Base-by-base conservation (phyloP, 2,329 filamentous ascomycete genomes). In the Colletotrichum tropicale region DNA sequence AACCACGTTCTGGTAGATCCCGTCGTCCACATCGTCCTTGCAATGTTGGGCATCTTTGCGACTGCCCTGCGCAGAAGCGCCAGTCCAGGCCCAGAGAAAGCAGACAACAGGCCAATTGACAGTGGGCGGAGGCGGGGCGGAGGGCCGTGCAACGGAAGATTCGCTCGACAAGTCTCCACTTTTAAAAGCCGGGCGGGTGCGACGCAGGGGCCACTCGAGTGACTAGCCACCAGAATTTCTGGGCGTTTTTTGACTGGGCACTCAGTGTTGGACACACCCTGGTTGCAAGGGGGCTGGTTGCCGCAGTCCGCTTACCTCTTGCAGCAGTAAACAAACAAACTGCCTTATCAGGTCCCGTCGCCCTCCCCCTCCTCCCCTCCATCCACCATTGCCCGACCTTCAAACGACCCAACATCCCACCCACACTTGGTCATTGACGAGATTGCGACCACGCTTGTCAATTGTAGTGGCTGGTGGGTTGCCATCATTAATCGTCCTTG, bases 281-380 rank as follows among this genome's bases (percentile, higher is more conserved):
- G 48, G 73, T 67, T 69, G 36, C 71, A 71, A 71, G 74, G 71
- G 71, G 73, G 76, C 68, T 76, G 73, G 75, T 76, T 76, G 74
- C 73, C 69, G 76, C 64, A 69, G 66, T 56, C 65, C 58, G 61
- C 61, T 75, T 70, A 28, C 66, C 36, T 70, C 38, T 70, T 78
- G 76, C 66, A 75, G 73, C 77, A 78, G 81, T 81, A 84, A 84
- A 84, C 82, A 84, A 84, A 84, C 82, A 84, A 84, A 84, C 80
- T 84, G 75, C 82, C 82, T 66, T 71, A 82, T 80, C 76, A 77
- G 81, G 82, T 77, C 70, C 74, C 75, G 48, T 77, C 65, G 43
- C 76, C 76, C 70, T 62, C 75, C 72, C 34, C 34, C 66, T 69
- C 71, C 76, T 76, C 66, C 68, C 68, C 72, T 75, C 69, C 48